Evolutionary conservation across 2,329 filamentous ascomycete genomes (phyloP).

Genomic region (Aspergillus pseudoglaucus): DNA sequence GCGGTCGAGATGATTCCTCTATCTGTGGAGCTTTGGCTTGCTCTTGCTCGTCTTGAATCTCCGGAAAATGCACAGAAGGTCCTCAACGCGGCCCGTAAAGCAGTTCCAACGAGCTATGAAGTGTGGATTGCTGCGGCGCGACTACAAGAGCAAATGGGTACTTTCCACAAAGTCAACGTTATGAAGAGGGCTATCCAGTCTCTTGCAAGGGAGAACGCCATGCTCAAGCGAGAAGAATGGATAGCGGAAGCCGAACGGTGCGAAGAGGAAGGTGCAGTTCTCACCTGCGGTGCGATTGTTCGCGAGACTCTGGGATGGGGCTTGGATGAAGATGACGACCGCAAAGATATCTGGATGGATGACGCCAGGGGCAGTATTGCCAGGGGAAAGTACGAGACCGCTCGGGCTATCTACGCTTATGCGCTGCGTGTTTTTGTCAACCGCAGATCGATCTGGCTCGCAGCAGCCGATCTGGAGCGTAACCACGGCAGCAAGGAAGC

Average conservation of each 20-base stretch:
- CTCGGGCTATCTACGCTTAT: conserved; percentile 88
- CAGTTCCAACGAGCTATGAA: conserved; percentile 84
- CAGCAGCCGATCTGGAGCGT: conserved; percentile 83
- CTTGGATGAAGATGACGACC: conserved; percentile 91
- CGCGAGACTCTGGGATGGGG: conserved; percentile 88
- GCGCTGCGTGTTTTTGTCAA: conserved; percentile 83
- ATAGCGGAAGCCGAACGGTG: conserved; percentile 90
- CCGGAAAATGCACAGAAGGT: conserved; percentile 91
- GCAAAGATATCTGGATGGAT: conserved; percentile 92
- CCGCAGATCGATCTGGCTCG: conserved; percentile 81
- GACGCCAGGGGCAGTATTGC: conserved; percentile 79
- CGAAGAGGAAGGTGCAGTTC: conserved; percentile 79
- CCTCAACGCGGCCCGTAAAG: conserved; percentile 89
- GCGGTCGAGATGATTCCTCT: conserved; percentile 92
- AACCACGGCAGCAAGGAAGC: conserved; percentile 79
- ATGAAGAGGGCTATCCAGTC: conserved; percentile 92
- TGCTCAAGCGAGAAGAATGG: conserved; percentile 97
- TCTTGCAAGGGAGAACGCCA: conserved; percentile 82
- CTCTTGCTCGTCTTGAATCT: conserved; percentile 79
- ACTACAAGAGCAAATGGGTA: conserved; percentile 82
- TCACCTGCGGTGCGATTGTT: conserved; percentile 85
- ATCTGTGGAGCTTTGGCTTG: conserved; percentile 92
- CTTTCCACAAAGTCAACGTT: conserved; percentile 72
- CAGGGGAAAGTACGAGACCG: conserved; percentile 79
- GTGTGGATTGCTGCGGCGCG: conserved; percentile 95